phyloP scores from a whole-genome alignment of 1,284 basidiomycete genomes.

The Schizophyllum amplum region DNA sequence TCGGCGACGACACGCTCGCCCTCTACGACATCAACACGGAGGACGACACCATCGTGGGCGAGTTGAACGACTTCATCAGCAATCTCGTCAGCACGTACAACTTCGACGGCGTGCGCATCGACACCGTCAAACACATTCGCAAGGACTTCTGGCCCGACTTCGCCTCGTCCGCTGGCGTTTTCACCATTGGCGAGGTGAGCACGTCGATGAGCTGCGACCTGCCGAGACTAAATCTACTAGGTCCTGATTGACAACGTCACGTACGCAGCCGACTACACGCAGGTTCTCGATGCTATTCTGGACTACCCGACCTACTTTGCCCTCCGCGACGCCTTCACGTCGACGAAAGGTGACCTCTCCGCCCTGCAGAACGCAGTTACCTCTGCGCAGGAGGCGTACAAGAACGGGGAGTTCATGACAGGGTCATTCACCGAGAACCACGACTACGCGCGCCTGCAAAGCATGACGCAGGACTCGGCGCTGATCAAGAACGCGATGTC shows the following conservation, averaged over 20 bases:
- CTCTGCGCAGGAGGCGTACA: slow-evolving; percentile 37
- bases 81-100: slow-evolving; percentile 46
- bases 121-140: slow-evolving; percentile 56
- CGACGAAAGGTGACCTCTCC: slow-evolving; percentile 46
- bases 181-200: slow-evolving; percentile 67
- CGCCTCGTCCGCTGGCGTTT: slow-evolving; percentile 57
- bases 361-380: slow-evolving; percentile 38
- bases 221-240: slow-evolving; percentile 13
- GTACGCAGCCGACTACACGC: slow-evolving; percentile 33
- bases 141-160: slow-evolving; percentile 60
- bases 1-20: slow-evolving; percentile 56
- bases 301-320: slow-evolving; percentile 65
- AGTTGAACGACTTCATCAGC: slow-evolving; percentile 52
- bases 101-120: slow-evolving; percentile 63
- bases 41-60: slow-evolving; percentile 41
- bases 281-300: slow-evolving; percentile 43
- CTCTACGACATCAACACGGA: slow-evolving; percentile 73
- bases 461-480: slow-evolving; percentile 38
- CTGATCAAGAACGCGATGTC: slow-evolving; percentile 40
- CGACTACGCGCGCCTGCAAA: slow-evolving; percentile 63
- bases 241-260: slow-evolving; percentile 31
- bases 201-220: neutral
- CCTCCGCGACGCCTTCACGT: slow-evolving; percentile 48
- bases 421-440: slow-evolving; percentile 82
- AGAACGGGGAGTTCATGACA: slow-evolving; percentile 37